Base-by-base conservation (phyloP, 768 basidiomycete genomes). In the Tricholoma flavovirens region DNA sequence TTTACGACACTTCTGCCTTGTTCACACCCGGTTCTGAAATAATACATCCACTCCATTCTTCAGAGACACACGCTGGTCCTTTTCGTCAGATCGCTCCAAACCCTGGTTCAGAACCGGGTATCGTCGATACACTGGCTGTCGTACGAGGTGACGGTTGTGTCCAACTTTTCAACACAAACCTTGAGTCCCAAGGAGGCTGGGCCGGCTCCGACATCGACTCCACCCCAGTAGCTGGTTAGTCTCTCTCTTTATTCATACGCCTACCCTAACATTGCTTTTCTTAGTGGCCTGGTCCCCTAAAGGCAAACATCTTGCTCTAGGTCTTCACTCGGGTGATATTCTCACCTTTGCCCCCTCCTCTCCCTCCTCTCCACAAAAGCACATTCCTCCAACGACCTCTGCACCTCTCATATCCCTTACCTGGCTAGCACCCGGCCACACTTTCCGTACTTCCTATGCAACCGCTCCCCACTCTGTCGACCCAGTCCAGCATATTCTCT, bases 261-360 rank as follows among this genome's bases (percentile, higher is more conserved):
- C 30, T 26, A 5, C 3, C 32, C 54, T 60, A 22, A 46, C 19
- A 33, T 52, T 8, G 21, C n/a, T 26, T n/a, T 52, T 45, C 52
- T 10, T 55, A 92, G 90, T 86, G 8, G 81, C 87, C 11, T 93
- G 90, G 90, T 92, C 90, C 3, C 87, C 90, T 1, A 90, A 90
- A 67, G 90, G 90, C 45, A 93, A 90, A 65, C 90, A 92, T 55
- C 75, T 93, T 40, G 88, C 88, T 1, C 79, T 93, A 46, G 90
- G 86, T 21, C 70, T 90, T 14, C 80, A 80, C 60, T 77, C 75
- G 17, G 89, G 90, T 2, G 85, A 87, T 53, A 84, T 92, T 36
- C 66, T 88, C 40, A 83, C 87, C 0, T 91, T 83, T 65, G 75
- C 79, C 36, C 77, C 85, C 21, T 73, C 73, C 10, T 81, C 82